Percentiles rank a stretch among this genome's conserved stretches.
phyloP scores from a whole-genome alignment of 176 grass and related monocot genomes.

The Tillandsia leiboldiana region DNA sequence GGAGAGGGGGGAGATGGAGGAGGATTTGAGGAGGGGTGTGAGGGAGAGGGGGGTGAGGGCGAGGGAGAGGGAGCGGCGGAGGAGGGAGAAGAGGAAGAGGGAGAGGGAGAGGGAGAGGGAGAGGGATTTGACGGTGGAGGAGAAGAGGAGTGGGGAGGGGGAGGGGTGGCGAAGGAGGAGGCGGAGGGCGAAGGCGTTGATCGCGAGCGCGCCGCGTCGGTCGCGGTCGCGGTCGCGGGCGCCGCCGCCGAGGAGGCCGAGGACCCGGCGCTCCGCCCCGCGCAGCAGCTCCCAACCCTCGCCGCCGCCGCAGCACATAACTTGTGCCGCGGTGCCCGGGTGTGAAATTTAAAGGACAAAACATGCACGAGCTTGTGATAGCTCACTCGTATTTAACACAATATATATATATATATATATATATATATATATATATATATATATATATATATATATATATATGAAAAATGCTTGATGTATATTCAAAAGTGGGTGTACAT shows the following conservation, averaged over 20 bases:
- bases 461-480: too few species aligned
- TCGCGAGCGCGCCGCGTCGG: slow-evolving; percentile 15
- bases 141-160: neutral
- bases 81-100: slow-evolving; percentile 7
- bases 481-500: too few species aligned
- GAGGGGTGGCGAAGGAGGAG: slow-evolving; percentile 29
- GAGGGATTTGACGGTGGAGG: slow-evolving; percentile 15
- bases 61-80: slow-evolving; percentile 29
- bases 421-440: too few species aligned
- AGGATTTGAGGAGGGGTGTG: slow-evolving; percentile 23
- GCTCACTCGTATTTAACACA: too few species aligned
- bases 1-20: slow-evolving; percentile 16
- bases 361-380: too few species aligned
- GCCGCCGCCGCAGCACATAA: neutral
- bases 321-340: too few species aligned
- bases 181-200: slow-evolving; percentile 23
- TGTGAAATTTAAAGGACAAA: too few species aligned
- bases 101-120: slow-evolving; percentile 12
- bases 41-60: slow-evolving; percentile 16
- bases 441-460: too few species aligned
- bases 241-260: slow-evolving; percentile 33
- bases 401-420: too few species aligned
- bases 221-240: slow-evolving; percentile 24
- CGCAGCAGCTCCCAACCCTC: slow-evolving; percentile 31
- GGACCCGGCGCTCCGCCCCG: slow-evolving; percentile 35